These are phyloP conservation scores for Exophiala bonariae DNA, from an alignment of 2,329 filamentous ascomycete genomes.

Conservation along the genomic window DNA sequence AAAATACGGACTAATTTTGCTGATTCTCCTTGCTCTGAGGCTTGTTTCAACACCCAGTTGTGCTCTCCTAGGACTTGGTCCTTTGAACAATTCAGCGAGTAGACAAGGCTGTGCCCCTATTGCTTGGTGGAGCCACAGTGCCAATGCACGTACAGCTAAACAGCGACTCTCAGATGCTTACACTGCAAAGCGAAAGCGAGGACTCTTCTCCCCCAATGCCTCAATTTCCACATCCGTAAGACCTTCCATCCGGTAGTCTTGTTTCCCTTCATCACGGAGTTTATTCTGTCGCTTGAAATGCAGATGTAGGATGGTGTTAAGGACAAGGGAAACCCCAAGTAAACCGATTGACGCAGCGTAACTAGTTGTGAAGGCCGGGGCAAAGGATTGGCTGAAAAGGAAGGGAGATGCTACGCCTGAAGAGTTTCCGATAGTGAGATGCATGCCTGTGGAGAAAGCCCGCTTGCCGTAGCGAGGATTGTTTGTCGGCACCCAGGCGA, in stretches of 20 bases:
- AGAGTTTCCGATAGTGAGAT: constrained; percentile 68
- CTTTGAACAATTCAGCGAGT: too few species aligned
- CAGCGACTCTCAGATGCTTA: too few species aligned
- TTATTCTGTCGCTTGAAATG: constrained; percentile 52
- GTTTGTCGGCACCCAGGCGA: constrained; percentile 63
- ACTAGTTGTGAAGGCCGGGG: constrained; percentile 58
- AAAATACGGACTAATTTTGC: too few species aligned
- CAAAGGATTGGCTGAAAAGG: constrained; percentile 43
- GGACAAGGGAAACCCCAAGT: constrained; percentile 53
- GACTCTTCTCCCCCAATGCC: neutral
- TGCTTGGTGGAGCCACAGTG: too few species aligned
- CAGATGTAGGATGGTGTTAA: constrained; percentile 57
- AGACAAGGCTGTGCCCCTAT: too few species aligned
- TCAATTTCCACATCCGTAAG: constrained; percentile 32
- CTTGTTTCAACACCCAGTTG: too few species aligned
- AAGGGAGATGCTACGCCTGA: constrained; percentile 73
- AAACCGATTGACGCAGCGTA: constrained; percentile 61
- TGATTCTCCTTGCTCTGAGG: too few species aligned
- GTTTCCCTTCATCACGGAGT: constrained; percentile 35
- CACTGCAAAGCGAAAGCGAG: neutral
- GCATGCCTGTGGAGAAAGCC: constrained; percentile 68
- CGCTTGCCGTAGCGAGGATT: constrained; percentile 73
- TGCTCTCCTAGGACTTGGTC: too few species aligned
- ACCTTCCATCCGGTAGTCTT: constrained; percentile 39
- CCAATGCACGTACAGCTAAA: too few species aligned